Percentiles rank a stretch among this genome's conserved stretches.
Evolutionary conservation across 768 basidiomycete species (phyloP).

Genomic region (Steccherinum ochraceum): DNA sequence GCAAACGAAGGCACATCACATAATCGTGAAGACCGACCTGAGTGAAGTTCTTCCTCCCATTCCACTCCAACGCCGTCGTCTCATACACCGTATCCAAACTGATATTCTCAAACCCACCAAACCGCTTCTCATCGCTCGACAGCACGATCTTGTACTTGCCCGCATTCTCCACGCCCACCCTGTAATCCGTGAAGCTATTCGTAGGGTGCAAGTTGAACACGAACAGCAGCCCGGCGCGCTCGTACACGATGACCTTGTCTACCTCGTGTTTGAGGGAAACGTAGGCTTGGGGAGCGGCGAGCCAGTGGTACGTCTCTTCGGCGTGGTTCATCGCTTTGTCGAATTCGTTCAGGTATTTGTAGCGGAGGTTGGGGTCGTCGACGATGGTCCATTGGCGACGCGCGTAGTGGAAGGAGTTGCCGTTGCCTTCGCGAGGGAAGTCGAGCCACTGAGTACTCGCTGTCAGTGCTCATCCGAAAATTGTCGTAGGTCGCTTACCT

Average conservation of each 20-base stretch:
- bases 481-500: conserved; percentile 41
- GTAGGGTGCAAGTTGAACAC: conserved; percentile 96
- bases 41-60: conserved; percentile 82
- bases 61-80: conserved; percentile 89
- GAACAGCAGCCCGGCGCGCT: conserved; percentile 90
- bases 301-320: conserved; percentile 81
- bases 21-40: conserved; percentile 50
- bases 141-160: conserved; percentile 84
- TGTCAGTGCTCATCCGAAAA: too few species aligned
- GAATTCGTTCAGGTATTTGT: conserved; percentile 90
- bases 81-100: conserved; percentile 55
- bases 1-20: neutral
- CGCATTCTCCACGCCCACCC: conserved; percentile 79
- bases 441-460: conserved; percentile 77
- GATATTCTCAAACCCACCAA: conserved; percentile 88
- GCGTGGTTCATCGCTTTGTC: conserved; percentile 87
- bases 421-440: conserved; percentile 94
- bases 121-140: conserved; percentile 78
- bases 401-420: conserved; percentile 94
- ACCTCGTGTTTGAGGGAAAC: conserved; percentile 90
- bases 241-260: conserved; percentile 92
- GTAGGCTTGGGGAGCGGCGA: conserved; percentile 78
- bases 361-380: conserved; percentile 82
- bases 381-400: conserved; percentile 95
- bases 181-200: conserved; percentile 89